Percentiles rank a stretch among this genome's conserved stretches.
Evolutionary conservation across 306 rosid species (phyloP).

Genomic region (Cucurbita pepo): DNA sequence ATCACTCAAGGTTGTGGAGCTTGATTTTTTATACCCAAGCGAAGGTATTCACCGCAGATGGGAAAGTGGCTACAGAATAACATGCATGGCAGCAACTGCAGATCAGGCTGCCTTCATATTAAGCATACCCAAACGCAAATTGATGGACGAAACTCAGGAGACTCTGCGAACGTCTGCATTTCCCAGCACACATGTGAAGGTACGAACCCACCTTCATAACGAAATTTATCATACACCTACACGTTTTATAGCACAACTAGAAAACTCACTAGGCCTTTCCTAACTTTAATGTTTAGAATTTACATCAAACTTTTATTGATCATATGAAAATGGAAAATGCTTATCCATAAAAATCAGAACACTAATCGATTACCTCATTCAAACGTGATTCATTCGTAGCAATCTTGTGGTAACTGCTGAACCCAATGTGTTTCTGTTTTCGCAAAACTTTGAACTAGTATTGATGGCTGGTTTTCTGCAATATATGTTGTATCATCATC

Average conservation of each 20-base stretch:
- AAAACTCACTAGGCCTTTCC: too few species aligned
- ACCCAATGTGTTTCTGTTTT: not conserved
- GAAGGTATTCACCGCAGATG: conserved; percentile 87
- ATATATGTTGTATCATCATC: conserved; percentile 1
- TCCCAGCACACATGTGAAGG: conserved; percentile 95
- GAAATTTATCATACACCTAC: not conserved
- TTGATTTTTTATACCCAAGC: conserved; percentile 84
- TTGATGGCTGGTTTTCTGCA: not conserved
- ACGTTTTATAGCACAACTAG: not conserved
- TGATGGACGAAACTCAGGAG: conserved; percentile 79
- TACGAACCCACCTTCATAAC: conserved; percentile 10
- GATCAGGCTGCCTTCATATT: conserved; percentile 94
- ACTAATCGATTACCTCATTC: not conserved
- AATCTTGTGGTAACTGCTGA: not conserved
- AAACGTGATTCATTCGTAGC: not conserved
- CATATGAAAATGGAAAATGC: not conserved
- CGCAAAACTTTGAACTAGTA: not conserved
- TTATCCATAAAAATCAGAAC: not conserved
- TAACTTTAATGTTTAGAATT: too few species aligned
- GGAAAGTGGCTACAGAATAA: conserved; percentile 78
- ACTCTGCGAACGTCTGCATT: conserved; percentile 88
- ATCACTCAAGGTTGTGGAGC: conserved; percentile 67
- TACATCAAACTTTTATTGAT: not conserved
- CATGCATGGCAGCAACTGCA: conserved; percentile 84
- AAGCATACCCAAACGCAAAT: conserved; percentile 82